Conservation (phyloP, 2,329 filamentous ascomycete genomes). For the Ceratocystis huliohia region DNA sequence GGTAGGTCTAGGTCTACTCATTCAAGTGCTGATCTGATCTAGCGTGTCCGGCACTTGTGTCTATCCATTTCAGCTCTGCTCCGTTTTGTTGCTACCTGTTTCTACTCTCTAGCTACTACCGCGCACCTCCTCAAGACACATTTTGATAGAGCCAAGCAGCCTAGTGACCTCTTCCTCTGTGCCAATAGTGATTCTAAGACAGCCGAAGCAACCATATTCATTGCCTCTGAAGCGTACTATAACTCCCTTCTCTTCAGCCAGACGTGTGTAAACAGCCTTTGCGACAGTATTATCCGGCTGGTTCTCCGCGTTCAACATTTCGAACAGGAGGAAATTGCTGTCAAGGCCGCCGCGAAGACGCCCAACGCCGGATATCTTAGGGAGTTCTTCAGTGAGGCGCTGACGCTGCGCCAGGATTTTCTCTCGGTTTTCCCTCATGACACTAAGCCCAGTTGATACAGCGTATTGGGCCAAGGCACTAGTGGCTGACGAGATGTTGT, state of each 20-base stretch:
- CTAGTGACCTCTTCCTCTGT: constrained; percentile 74
- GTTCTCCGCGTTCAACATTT: constrained; percentile 64
- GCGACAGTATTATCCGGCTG: constrained; percentile 69
- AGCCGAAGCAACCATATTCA: constrained; percentile 79
- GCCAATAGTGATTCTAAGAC: constrained; percentile 81
- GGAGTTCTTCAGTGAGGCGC: constrained; percentile 60
- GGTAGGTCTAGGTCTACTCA: too few species aligned
- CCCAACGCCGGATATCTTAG: constrained; percentile 64
- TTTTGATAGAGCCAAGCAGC: constrained; percentile 57
- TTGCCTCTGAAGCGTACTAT: constrained; percentile 90
- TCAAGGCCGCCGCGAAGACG: constrained; percentile 65
- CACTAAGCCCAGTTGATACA: constrained; percentile 53
- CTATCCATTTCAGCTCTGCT: background rate
- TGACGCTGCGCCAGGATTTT: constrained; percentile 64
- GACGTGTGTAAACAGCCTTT: constrained; percentile 63
- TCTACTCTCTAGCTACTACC: constrained; percentile 15
- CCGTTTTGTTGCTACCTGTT: background rate
- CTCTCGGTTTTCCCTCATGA: constrained; percentile 60
- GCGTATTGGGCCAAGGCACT: constrained; percentile 67
- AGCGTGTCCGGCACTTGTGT: background rate
- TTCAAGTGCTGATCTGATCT: too few species aligned
- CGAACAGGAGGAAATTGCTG: constrained; percentile 82
- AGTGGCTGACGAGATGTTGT: constrained; percentile 85
- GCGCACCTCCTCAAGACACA: constrained; percentile 35
- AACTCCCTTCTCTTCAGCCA: constrained; percentile 78